Evolutionary conservation across 179 eudicot genomes (phyloP).

Genomic region (Beta macrorhiza): DNA sequence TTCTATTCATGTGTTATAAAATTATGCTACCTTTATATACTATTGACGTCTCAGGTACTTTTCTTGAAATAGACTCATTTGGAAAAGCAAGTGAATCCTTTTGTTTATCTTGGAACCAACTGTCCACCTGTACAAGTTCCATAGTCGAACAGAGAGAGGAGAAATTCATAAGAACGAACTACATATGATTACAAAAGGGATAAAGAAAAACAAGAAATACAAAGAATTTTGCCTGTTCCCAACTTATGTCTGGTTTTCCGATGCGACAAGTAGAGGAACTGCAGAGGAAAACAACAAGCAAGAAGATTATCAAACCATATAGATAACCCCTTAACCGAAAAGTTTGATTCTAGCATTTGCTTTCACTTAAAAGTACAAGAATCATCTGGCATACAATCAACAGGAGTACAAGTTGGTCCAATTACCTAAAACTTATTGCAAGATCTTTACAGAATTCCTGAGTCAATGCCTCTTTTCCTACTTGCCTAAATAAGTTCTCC

Average conservation of each 20-base stretch:
- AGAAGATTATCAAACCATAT: constrained; percentile 9
- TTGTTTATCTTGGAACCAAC: constrained; percentile 67
- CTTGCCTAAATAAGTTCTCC: constrained; percentile 60
- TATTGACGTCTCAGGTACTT: constrained; percentile 29
- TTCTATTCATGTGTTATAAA: neutral
- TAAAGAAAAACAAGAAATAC: neutral
- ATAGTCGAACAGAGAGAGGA: neutral
- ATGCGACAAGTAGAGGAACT: constrained; percentile 57
- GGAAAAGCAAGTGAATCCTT: constrained; percentile 26
- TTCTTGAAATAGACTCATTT: constrained; percentile 22
- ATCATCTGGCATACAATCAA: neutral
- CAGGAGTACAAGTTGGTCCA: constrained; percentile 1
- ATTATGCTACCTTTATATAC: constrained; percentile 54
- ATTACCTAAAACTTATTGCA: constrained; percentile 71
- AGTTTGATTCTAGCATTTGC: neutral
- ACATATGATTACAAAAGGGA: constrained; percentile 5
- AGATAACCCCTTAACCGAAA: neutral
- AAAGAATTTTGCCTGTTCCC: constrained; percentile 56
- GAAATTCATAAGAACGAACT: constrained; percentile 9
- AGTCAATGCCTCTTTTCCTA: constrained; percentile 42
- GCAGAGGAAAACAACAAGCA: constrained; percentile 30
- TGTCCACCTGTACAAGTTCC: constrained; percentile 50
- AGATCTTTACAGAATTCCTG: constrained; percentile 68
- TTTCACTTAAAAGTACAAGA: neutral
- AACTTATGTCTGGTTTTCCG: constrained; percentile 46